phyloP scores from a whole-genome alignment of 352 stramenopile species.

The Phytophthora niederhauseri region DNA sequence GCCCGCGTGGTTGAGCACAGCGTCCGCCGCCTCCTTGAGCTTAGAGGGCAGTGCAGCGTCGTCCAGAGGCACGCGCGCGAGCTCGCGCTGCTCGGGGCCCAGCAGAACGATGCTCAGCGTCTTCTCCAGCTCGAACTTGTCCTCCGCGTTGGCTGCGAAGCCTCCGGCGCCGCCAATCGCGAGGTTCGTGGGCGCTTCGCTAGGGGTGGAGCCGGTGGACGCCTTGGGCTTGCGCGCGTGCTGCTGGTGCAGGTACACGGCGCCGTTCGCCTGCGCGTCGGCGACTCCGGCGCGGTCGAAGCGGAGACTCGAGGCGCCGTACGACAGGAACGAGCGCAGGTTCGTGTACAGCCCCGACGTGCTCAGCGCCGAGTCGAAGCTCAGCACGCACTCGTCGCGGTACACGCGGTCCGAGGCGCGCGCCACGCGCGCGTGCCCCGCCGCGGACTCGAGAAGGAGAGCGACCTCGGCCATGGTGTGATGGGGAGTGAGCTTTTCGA shows the following conservation, averaged over 20 bases:
- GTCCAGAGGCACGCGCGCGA: constrained; percentile 41
- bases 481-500: constrained; percentile 7
- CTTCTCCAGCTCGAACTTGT: constrained; percentile 91
- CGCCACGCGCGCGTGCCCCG: constrained; percentile 53
- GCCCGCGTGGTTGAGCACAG: constrained; percentile 75
- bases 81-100: constrained; percentile 43
- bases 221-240: constrained; percentile 48
- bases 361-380: constrained; percentile 93
- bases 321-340: constrained; percentile 93
- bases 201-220: neutral
- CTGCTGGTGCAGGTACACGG: constrained; percentile 84
- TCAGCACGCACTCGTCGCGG: constrained; percentile 98
- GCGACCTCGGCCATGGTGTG: constrained; percentile 12
- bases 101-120: constrained; percentile 83
- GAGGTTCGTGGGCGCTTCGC: constrained; percentile 87
- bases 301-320: constrained; percentile 72
- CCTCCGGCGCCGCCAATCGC: constrained; percentile 96
- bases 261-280: constrained; percentile 18
- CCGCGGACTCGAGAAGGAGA: constrained; percentile 33
- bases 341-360: constrained; percentile 91
- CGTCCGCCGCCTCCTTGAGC: constrained; percentile 61
- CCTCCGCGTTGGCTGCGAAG: constrained; percentile 87
- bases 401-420: constrained; percentile 85
- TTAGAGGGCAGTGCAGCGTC: constrained; percentile 44
- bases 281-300: constrained; percentile 49